Evolutionary conservation across 2,329 filamentous ascomycete genomes (phyloP).

Genomic region (Aspergillus brasiliensis): DNA sequence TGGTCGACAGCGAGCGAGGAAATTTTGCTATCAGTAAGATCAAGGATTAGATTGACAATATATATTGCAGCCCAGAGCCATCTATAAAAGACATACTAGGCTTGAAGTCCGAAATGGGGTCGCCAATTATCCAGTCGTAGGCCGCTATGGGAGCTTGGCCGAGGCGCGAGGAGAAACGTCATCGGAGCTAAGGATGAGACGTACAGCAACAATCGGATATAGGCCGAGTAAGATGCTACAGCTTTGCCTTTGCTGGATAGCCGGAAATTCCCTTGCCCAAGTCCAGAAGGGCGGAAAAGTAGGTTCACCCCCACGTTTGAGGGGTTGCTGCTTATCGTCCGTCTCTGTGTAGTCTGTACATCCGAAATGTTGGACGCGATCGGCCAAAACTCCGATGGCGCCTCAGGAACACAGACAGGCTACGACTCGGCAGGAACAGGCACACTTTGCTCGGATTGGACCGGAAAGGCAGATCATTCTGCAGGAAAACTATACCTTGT

Average conservation of each 20-base stretch:
- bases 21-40: not conserved
- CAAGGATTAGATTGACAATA: not conserved
- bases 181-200: slow-evolving; percentile 18
- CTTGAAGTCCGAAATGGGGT: not conserved
- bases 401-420: not conserved
- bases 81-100: not conserved
- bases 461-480: not conserved
- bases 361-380: not conserved
- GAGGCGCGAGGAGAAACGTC: slow-evolving; percentile 7
- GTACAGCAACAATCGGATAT: slow-evolving; percentile 12
- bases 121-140: not conserved
- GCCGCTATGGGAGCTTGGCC: not conserved
- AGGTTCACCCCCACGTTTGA: not conserved
- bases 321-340: not conserved
- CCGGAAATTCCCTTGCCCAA: not conserved
- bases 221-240: slow-evolving; percentile 14
- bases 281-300: not conserved
- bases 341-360: not conserved
- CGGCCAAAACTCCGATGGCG: slow-evolving; percentile 1
- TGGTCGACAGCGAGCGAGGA: not conserved
- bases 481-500: not conserved
- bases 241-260: not conserved
- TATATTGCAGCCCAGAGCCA: not conserved
- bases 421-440: not conserved
- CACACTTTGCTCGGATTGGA: not conserved